Evolutionary conservation across 164 flowering plant species (phyloP), one percentile per base, ranked within the genome.

Genomic region (Vitis rotundifolia): DNA sequence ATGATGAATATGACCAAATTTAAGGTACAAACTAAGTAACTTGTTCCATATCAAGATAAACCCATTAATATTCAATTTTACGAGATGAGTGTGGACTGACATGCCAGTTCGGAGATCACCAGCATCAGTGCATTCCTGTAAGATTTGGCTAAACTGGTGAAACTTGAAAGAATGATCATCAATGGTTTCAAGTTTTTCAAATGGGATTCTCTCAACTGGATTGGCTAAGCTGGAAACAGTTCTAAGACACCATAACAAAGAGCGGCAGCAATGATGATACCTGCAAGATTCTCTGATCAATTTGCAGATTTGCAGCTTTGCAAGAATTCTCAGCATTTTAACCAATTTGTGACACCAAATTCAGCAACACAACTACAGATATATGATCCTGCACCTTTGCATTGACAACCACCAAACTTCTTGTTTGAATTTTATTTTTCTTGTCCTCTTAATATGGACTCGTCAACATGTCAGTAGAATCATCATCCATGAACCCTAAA

Each of bases 11-110:
- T 50, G 49, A 14, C 68, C 72, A 31, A 63, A 18, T 68, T 70
- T 61, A 49, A 59, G 37, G 59, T 55, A 61, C 26, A 70, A 52
- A 13, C 19, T 15, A 18, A 70, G 18, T 37, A 70, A 18, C 67
- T 61, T 70, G 67, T 61, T 70, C 72, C 72, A 62, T 7, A 70
- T n/a, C 3, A 66, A 61, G 52, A 54, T 61, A 37, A 62, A n/a
- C 66, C 72, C 51, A 37, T n/a, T 14, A 31, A 19, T 10, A 1
- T 63, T 59, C 13, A 70, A 16, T 62, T 70, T 70, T 10, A 70
- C 28, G 18, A 70, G 66, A 53, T 61, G 59, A 59, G 72, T 31
- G 28, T 61, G 66, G 19, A 69, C 66, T 50, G 53, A 61, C 18
- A 37, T 60, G n/a, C 66, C 65, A 60, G 37, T 69, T 8, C 22